These are phyloP conservation scores for Aeschynomene evenia DNA, from an alignment of 306 rosid genomes.

Conservation along the genomic window DNA sequence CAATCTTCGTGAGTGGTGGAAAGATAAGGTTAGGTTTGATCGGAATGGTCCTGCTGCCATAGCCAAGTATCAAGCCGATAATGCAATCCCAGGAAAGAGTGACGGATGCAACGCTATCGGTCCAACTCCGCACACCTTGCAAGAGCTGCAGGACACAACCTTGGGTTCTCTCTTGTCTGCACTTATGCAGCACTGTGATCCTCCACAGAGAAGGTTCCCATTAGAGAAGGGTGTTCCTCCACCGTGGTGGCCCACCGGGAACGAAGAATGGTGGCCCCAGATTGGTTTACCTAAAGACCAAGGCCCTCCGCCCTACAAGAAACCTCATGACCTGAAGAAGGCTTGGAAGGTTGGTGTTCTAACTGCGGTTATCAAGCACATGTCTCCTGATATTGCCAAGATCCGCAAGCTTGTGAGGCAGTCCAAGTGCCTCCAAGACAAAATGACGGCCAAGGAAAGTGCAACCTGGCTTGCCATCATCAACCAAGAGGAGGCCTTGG, in stretches of 20 bases:
- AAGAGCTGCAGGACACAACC: conserved; percentile 84
- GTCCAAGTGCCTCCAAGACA: conserved; percentile 85
- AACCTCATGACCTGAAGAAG: conserved; percentile 87
- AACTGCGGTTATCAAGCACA: conserved; percentile 81
- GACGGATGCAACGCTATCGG: conserved; percentile 61
- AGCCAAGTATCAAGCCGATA: conserved; percentile 67
- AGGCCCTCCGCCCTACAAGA: conserved; percentile 90
- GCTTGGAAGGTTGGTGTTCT: conserved; percentile 91
- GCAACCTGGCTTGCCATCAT: conserved; percentile 86
- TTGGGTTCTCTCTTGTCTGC: conserved; percentile 85
- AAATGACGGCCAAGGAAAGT: conserved; percentile 93
- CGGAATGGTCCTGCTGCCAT: conserved; percentile 92
- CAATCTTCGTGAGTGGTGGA: conserved; percentile 96
- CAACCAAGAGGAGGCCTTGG: conserved; percentile 77
- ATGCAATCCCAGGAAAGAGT: conserved; percentile 51
- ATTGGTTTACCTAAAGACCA: conserved; percentile 67
- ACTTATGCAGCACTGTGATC: conserved; percentile 91
- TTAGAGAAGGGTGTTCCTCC: conserved; percentile 81
- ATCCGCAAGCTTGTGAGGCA: conserved; percentile 88
- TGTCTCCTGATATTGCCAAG: conserved; percentile 85
- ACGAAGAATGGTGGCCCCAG: conserved; percentile 91
- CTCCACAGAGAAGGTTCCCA: conserved; percentile 84
- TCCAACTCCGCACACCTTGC: conserved; percentile 78
- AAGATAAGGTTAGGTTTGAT: conserved; percentile 83
- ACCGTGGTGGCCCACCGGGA: conserved; percentile 90